Evolutionary conservation across 2,329 filamentous ascomycete genomes (phyloP).

Genomic region (Grosmannia clavigera): DNA sequence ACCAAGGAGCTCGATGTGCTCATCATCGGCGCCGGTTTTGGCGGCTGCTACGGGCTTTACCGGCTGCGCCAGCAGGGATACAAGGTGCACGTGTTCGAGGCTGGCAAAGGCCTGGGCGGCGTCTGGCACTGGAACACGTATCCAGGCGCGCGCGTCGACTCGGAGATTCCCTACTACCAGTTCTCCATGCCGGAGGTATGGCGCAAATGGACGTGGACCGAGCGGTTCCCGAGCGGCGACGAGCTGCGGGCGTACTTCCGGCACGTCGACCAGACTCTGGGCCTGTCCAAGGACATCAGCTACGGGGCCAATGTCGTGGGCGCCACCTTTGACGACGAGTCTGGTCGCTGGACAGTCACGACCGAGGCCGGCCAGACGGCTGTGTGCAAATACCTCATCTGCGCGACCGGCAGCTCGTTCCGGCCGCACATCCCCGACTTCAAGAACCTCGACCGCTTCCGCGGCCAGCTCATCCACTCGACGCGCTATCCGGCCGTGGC

Average conservation of each 20-base stretch:
- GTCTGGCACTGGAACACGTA: slow-evolving; percentile 33
- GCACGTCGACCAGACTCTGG: slow-evolving; percentile 29
- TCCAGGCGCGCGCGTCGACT: slow-evolving; percentile 29
- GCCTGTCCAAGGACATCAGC: slow-evolving; percentile 28
- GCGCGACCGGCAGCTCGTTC: slow-evolving; percentile 31
- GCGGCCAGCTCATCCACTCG: slow-evolving; percentile 10
- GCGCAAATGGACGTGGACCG: slow-evolving; percentile 30
- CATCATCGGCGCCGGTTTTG: slow-evolving; percentile 17
- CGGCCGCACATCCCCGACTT: slow-evolving; percentile 28
- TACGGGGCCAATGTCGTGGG: slow-evolving; percentile 30
- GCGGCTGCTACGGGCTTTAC: slow-evolving; percentile 19
- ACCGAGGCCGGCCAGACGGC: slow-evolving; percentile 26
- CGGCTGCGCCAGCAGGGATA: slow-evolving; percentile 23
- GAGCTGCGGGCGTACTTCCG: slow-evolving; percentile 33
- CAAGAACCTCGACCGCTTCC: slow-evolving; percentile 12
- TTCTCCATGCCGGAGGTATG: slow-evolving; percentile 25
- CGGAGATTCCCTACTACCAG: slow-evolving; percentile 22
- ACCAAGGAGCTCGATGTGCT: slow-evolving; percentile 11
- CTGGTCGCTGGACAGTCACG: slow-evolving; percentile 29
- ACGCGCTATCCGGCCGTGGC: slow-evolving; percentile 7
- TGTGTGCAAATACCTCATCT: slow-evolving; percentile 30
- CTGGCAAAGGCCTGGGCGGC: slow-evolving; percentile 25
- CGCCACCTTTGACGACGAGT: slow-evolving; percentile 24
- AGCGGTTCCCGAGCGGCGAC: slow-evolving; percentile 24
- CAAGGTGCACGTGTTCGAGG: slow-evolving; percentile 25